phyloP scores from a whole-genome alignment of 371 early-diverging fungal genomes.

The Vairimorpha ceranae region DNA sequence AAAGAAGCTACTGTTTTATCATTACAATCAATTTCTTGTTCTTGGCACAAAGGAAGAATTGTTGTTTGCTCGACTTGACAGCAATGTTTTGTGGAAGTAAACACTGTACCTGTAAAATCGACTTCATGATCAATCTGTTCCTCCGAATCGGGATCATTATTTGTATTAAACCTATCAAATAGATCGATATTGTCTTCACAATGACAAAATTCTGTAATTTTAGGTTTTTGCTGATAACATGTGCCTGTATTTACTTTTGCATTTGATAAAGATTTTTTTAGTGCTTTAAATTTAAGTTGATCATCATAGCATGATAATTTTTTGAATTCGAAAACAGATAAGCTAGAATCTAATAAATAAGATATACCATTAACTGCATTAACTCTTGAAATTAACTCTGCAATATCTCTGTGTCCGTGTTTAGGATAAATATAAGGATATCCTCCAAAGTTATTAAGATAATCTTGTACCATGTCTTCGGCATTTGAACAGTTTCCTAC shows the following conservation, averaged over 20 bases:
- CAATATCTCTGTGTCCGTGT: conserved; percentile 28
- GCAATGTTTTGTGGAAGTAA: neutral
- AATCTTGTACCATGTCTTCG: neutral
- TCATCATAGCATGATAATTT: neutral
- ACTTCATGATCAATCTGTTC: neutral
- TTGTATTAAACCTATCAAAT: neutral
- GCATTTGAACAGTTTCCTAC: neutral
- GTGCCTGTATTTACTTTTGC: no score
- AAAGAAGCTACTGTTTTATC: neutral
- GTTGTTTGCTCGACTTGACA: neutral
- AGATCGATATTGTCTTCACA: neutral
- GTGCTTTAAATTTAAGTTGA: neutral
- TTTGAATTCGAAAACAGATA: neutral
- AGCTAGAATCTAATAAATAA: conserved; percentile 12
- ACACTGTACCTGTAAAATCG: neutral
- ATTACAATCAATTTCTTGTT: neutral
- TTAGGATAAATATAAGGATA: conserved; percentile 17
- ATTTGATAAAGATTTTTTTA: neutral
- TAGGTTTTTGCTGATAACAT: neutral
- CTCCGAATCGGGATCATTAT: neutral
- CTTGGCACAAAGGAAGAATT: neutral
- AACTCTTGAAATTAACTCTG: conserved; percentile 28
- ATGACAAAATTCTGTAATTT: neutral
- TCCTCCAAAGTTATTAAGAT: conserved; percentile 10
- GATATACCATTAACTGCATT: conserved; percentile 10